A percentile compares a stretch with the other conserved stretches of the same genome.
phyloP scores from a whole-genome alignment of 2,329 filamentous ascomycete genomes.

The Colletotrichum abscissum region DNA sequence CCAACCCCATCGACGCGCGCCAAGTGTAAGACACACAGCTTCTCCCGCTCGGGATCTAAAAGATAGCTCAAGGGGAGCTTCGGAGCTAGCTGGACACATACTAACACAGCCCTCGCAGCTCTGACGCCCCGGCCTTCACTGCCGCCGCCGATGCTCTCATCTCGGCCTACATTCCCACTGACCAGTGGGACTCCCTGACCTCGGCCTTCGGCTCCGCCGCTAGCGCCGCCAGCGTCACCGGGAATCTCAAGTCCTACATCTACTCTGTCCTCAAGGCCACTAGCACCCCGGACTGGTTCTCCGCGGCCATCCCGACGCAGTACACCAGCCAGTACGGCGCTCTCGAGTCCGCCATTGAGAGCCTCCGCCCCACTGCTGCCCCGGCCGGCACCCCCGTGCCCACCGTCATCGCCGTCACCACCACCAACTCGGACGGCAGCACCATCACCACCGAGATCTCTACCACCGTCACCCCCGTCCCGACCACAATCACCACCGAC shows the following conservation, averaged over 20 bases:
- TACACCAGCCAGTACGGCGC: slow-evolving; percentile 35
- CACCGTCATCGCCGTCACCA: slow-evolving; percentile 38
- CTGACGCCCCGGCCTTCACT: slow-evolving; percentile 38
- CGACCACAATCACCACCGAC: slow-evolving; percentile 24
- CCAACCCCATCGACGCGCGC: slow-evolving; percentile 20
- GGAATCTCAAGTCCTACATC: slow-evolving; percentile 41
- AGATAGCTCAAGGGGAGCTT: neutral
- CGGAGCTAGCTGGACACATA: neutral
- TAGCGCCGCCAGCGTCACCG: slow-evolving; percentile 40
- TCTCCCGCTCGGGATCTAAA: neutral
- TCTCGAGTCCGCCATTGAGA: slow-evolving; percentile 38
- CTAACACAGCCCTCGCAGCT: slow-evolving; percentile 21
- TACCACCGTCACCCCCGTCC: slow-evolving; percentile 29
- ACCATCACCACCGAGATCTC: slow-evolving; percentile 40
- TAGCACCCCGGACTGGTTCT: slow-evolving; percentile 41
- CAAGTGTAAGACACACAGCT: slow-evolving; percentile 18
- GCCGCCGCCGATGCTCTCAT: slow-evolving; percentile 43
- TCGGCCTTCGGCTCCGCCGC: slow-evolving; percentile 43
- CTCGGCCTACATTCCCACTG: slow-evolving; percentile 43
- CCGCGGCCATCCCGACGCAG: slow-evolving; percentile 41
- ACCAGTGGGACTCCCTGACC: slow-evolving; percentile 38
- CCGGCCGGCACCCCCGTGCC: slow-evolving; percentile 26
- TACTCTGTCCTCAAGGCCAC: slow-evolving; percentile 41
- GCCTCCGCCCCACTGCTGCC: slow-evolving; percentile 28
- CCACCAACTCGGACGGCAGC: slow-evolving; percentile 41